These are phyloP conservation scores for Chara braunii DNA, from an alignment of 139 green algal species.

Conservation along the genomic window DNA sequence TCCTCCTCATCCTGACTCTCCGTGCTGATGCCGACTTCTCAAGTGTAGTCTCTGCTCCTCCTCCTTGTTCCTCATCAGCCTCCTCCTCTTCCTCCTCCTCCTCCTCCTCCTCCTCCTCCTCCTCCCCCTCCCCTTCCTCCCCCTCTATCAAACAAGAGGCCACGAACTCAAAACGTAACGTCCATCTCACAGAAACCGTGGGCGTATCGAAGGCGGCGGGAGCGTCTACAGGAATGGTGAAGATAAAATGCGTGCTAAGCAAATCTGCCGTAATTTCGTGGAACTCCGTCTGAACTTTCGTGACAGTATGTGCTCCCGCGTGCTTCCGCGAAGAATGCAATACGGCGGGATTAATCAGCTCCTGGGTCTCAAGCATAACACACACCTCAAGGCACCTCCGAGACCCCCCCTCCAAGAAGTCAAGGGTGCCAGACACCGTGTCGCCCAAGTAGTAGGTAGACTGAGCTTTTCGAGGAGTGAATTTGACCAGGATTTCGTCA, in stretches of 20 bases:
- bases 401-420: slow-evolving; percentile 1
- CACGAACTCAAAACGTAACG: slow-evolving; percentile 30
- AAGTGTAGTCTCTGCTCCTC: no score
- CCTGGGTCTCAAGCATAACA: slow-evolving; percentile 32
- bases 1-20: not conserved
- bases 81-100: no score
- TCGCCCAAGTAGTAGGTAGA: slow-evolving; percentile 31
- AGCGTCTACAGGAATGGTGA: slow-evolving; percentile 36
- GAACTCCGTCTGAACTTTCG: slow-evolving; percentile 27
- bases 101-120: not conserved
- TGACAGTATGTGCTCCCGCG: not conserved
- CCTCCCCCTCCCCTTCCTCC: not conserved
- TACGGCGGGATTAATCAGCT: slow-evolving; percentile 23
- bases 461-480: slow-evolving; percentile 19
- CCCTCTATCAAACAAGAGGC: slow-evolving; percentile 2
- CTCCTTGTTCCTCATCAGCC: no score
- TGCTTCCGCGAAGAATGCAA: slow-evolving; percentile 19
- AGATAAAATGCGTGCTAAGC: slow-evolving; percentile 36
- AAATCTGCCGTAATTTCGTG: slow-evolving; percentile 29
- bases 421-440: slow-evolving; percentile 22
- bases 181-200: slow-evolving; percentile 24
- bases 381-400: slow-evolving; percentile 7
- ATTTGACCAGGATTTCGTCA: slow-evolving; percentile 30
- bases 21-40: no score
- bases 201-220: slow-evolving; percentile 26